Conservation (phyloP, 2,329 filamentous ascomycete species). For the Myriosclerotinia curreyana region DNA sequence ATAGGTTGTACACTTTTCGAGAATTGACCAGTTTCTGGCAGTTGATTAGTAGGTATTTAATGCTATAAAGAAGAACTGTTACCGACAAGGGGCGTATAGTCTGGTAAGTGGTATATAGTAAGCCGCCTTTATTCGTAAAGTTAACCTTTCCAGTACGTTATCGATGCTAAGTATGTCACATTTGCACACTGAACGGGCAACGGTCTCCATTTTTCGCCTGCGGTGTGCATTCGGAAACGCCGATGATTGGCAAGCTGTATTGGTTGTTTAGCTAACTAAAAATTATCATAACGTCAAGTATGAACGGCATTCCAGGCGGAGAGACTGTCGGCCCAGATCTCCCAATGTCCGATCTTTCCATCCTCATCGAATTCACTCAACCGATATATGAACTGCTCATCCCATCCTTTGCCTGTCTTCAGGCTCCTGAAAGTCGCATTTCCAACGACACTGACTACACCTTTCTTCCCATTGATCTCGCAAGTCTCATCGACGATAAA, state of each 20-base stretch:
- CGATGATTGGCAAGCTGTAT: too few species aligned
- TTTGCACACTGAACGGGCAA: not conserved
- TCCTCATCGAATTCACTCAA: constrained; percentile 43
- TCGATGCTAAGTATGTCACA: not conserved
- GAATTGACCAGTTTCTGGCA: constrained; percentile 24
- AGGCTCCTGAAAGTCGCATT: constrained; percentile 40
- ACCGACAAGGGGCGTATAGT: constrained; percentile 18
- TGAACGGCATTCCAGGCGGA: constrained; percentile 43
- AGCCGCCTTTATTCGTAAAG: too few species aligned
- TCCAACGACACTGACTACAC: constrained; percentile 41
- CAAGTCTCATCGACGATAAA: constrained; percentile 39
- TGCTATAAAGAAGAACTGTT: not conserved
- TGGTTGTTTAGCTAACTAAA: not conserved
- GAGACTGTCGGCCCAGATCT: constrained; percentile 46
- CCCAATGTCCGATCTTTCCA: constrained; percentile 44
- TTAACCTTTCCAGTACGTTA: not conserved
- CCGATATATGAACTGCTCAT: constrained; percentile 44
- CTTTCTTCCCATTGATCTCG: constrained; percentile 23
- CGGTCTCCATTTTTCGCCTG: not conserved
- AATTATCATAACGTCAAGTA: not conserved
- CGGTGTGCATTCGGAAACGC: not conserved
- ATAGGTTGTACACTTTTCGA: constrained; percentile 36
- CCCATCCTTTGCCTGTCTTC: constrained; percentile 43
- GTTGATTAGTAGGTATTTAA: not conserved
- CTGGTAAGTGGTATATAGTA: not conserved